Conservation (phyloP, 371 early-diverging fungal genomes). For the Actinomortierella wolfii region DNA sequence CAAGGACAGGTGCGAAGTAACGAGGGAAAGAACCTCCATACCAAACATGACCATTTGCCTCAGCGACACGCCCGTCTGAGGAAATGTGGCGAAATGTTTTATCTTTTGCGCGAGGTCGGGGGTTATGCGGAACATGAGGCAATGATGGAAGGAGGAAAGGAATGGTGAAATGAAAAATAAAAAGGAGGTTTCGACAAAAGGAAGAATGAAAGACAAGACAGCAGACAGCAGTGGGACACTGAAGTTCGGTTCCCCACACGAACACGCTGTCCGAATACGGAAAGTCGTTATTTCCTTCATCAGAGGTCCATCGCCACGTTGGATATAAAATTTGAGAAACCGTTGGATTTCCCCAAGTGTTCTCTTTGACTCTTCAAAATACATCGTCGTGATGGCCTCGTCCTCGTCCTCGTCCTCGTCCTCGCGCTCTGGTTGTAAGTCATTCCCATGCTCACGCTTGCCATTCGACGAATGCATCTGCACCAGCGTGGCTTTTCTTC, state of each 20-base stretch:
- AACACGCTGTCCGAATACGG: not conserved
- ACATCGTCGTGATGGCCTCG: too few species aligned
- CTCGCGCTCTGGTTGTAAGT: too few species aligned
- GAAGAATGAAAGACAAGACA: not conserved
- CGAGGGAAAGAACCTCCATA: slow-evolving; percentile 22
- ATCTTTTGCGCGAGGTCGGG: slow-evolving; percentile 73
- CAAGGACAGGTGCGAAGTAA: slow-evolving; percentile 1
- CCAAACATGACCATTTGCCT: slow-evolving; percentile 95
- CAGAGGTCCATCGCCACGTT: too few species aligned
- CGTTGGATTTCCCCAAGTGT: too few species aligned
- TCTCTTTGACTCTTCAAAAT: too few species aligned
- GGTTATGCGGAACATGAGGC: slow-evolving; percentile 57
- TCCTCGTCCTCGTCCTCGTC: too few species aligned
- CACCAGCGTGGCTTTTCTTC: not conserved
- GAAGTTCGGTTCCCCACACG: not conserved
- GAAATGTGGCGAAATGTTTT: slow-evolving; percentile 75
- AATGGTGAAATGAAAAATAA: not conserved
- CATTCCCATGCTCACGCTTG: not conserved
- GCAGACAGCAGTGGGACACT: too few species aligned
- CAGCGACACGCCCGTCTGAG: slow-evolving; percentile 91
- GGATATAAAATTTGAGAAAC: too few species aligned
- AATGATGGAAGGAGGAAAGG: not conserved
- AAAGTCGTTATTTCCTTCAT: too few species aligned
- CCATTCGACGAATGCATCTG: not conserved
- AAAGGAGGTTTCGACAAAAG: not conserved